Base-by-base conservation (phyloP, 345 rosid genomes). In the Bruguiera sexangula region DNA sequence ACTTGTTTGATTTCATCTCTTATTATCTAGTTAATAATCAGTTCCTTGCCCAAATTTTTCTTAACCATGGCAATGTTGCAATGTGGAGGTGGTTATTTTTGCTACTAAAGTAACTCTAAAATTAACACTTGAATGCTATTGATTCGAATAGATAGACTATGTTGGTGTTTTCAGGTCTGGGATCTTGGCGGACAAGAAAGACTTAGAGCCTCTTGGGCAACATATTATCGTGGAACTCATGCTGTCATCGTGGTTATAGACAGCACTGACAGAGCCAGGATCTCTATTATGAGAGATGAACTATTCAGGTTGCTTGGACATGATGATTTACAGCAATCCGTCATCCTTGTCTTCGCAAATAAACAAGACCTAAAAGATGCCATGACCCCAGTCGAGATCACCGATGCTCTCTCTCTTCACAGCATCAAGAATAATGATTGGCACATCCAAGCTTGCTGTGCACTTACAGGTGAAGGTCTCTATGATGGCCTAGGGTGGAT, bases 151-250 rank as follows among this genome's bases (percentile, higher is more conserved):
- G 16, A 13, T 13, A 3, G 4, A 43, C 3, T 15, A 43, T 43
- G 16, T 43, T 43, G 50, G 5, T 43, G 16, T 59, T 27, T 60
- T 19, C 84, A 92, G 97, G 98, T 87, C 4, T 95, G 97, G 98
- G 98, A 95, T 79, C 90, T 95, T 43, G 98, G 99, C 0, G 99
- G 99, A 57, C 99, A 96, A 85, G 98, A 92, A 22, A 82, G 98
- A 68, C 85, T 95, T 21, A 81, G 99, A 69, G 85, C 94, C 60
- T 95, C 99, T 1, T 95, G 99, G 99, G 94, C 93, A 43, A 95
- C 98, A 34, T 92, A 92, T 69, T 95, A 90, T 62, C 87, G 94
- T 7, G 98, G 98, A 76, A 95, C 98, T 24, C 92, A 95, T 79
- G 94, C 96, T 26, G 85, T 90, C 31, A 87, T 92, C 51, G 97